Conservation (phyloP, 495 filamentous ascomycete genomes). For the Aspergillus campestris region DNA sequence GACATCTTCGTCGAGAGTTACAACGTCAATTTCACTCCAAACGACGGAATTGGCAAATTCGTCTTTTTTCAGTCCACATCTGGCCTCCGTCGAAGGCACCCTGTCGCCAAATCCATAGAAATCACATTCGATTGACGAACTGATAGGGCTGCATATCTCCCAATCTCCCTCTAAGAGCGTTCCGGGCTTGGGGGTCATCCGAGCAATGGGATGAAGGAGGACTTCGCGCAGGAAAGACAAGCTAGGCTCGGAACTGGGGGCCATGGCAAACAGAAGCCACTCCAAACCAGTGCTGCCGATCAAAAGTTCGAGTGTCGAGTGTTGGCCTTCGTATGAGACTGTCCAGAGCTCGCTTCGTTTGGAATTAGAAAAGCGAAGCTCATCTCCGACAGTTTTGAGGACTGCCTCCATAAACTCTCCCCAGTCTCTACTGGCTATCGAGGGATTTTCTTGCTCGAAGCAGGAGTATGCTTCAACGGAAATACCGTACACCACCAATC, state of each 20-base stretch:
- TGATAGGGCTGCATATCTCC: constrained; percentile 41
- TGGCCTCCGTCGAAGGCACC: constrained; percentile 18
- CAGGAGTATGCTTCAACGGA: constrained; percentile 15
- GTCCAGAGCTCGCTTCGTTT: constrained; percentile 46
- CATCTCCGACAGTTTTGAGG: constrained; percentile 22
- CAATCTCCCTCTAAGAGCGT: constrained; percentile 40
- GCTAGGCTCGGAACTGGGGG: constrained; percentile 22
- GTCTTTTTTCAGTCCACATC: constrained; percentile 32
- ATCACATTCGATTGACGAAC: constrained; percentile 11
- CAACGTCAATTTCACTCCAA: constrained; percentile 30
- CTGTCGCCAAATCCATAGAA: constrained; percentile 17
- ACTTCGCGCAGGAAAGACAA: constrained; percentile 37
- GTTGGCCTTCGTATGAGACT: constrained; percentile 39
- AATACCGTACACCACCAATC: constrained; percentile 31
- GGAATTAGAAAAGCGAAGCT: constrained; percentile 38
- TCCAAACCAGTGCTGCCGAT: constrained; percentile 32
- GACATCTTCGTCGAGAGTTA: constrained; percentile 18
- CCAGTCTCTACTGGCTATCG: constrained; percentile 16
- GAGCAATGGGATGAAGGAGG: constrained; percentile 47
- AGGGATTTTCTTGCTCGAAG: constrained; percentile 8
- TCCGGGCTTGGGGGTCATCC: constrained; percentile 27
- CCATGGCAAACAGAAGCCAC: constrained; percentile 50
- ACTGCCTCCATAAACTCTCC: constrained; percentile 27
- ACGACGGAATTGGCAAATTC: constrained; percentile 27
- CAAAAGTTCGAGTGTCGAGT: constrained; percentile 41